Conservation (phyloP, 176 grass and related monocot genomes). For the Paspalum notatum region DNA sequence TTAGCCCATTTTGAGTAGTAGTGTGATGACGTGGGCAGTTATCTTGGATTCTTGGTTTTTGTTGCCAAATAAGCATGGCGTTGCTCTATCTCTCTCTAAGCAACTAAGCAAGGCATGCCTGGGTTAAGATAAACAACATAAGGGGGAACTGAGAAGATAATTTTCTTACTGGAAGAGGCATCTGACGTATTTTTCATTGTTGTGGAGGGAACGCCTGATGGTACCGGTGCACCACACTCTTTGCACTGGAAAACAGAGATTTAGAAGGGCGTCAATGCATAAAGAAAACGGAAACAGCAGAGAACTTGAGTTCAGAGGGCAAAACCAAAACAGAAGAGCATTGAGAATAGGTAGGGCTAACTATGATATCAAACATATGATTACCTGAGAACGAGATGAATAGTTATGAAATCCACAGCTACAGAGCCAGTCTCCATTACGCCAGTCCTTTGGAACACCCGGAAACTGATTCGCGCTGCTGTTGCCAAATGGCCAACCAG, state of each 20-base stretch:
- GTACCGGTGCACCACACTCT: slow-evolving; percentile 75
- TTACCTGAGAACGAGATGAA: slow-evolving; percentile 87
- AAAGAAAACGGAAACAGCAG: neutral
- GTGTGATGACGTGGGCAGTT: too few species aligned
- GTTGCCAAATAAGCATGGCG: too few species aligned
- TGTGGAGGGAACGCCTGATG: slow-evolving; percentile 67
- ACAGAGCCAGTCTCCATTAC: slow-evolving; percentile 93
- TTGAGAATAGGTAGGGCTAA: neutral
- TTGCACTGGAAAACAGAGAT: slow-evolving; percentile 74
- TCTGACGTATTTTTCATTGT: slow-evolving; percentile 57
- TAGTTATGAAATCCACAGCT: slow-evolving; percentile 98
- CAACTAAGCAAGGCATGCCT: too few species aligned
- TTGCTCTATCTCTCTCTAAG: too few species aligned
- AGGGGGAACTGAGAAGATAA: slow-evolving; percentile 19
- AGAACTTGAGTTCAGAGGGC: neutral
- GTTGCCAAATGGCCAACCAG: slow-evolving; percentile 52
- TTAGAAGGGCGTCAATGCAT: slow-evolving; percentile 23
- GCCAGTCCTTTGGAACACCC: slow-evolving; percentile 79
- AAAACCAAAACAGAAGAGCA: slow-evolving; percentile 9
- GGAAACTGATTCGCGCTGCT: slow-evolving; percentile 52
- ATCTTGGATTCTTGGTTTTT: too few species aligned
- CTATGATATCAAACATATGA: neutral
- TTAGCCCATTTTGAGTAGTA: too few species aligned
- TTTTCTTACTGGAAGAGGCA: slow-evolving; percentile 74
- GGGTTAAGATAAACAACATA: slow-evolving; percentile 19